These are phyloP conservation scores for Thamnidium elegans DNA, from an alignment of 192 early-diverging fungal genomes.

Conservation along the genomic window DNA sequence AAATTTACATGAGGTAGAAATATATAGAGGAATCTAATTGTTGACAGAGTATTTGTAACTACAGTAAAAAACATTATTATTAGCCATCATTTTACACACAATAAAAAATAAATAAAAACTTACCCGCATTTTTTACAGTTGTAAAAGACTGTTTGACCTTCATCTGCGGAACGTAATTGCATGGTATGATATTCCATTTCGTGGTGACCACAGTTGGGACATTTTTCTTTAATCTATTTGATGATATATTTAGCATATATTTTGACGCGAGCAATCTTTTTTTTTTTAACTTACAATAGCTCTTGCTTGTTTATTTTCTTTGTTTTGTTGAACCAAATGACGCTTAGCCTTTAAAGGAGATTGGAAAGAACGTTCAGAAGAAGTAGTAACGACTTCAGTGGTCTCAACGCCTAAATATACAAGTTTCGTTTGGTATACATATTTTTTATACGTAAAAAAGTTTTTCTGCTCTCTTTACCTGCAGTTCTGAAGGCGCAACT, in stretches of 20 bases:
- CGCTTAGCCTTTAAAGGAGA: constrained; percentile 69
- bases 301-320: constrained; percentile 34
- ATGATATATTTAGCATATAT: not conserved
- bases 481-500: constrained; percentile 60
- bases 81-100: not conserved
- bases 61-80: not conserved
- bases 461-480: constrained; percentile 38
- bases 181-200: constrained; percentile 97
- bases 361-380: constrained; percentile 74
- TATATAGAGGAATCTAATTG: constrained; percentile 10
- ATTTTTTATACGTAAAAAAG: not conserved
- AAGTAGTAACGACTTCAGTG: constrained; percentile 78
- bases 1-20: not conserved
- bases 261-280: not conserved
- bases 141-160: constrained; percentile 99
- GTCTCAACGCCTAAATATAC: constrained; percentile 66
- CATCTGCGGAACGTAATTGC: constrained; percentile 97
- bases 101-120: constrained; percentile 20
- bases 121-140: constrained; percentile 94
- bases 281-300: constrained; percentile 43
- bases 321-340: constrained; percentile 56
- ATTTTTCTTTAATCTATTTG: constrained; percentile 86
- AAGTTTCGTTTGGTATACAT: not conserved
- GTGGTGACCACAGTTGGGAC: constrained; percentile 87
- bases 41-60: constrained; percentile 26